Evolutionary conservation across 2,329 filamentous ascomycete species (phyloP).

Genomic region (Akanthomyces muscarius): DNA sequence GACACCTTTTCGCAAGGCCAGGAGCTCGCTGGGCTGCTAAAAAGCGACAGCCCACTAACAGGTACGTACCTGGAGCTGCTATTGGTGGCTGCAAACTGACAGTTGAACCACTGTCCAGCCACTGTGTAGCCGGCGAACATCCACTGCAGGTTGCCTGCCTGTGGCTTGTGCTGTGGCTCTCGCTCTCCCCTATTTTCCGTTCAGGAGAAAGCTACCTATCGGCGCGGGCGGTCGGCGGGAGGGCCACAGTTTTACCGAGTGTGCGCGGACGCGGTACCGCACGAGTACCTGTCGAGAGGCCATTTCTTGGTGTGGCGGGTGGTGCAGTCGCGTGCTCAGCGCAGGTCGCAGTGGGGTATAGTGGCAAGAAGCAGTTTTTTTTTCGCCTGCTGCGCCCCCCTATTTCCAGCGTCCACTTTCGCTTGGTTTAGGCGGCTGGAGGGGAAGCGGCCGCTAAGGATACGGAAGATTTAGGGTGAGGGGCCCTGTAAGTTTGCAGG

Average conservation of each 20-base stretch:
- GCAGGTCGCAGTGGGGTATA: conserved; percentile 2
- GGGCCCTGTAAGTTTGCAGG: background rate
- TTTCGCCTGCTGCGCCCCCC: background rate
- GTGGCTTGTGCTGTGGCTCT: conserved; percentile 7
- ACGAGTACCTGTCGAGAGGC: background rate
- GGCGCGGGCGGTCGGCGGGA: background rate
- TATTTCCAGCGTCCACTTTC: conserved; percentile 11
- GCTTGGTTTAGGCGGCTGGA: background rate
- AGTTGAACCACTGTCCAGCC: background rate
- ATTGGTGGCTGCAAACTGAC: background rate
- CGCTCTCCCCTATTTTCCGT: background rate
- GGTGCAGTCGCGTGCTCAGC: conserved; percentile 14
- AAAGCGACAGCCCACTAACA: background rate
- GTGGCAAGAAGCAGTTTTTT: conserved; percentile 4
- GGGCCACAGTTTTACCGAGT: conserved; percentile 5
- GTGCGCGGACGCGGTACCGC: background rate
- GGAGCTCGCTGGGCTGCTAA: background rate
- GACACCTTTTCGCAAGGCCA: conserved; percentile 21
- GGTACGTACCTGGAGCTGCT: background rate
- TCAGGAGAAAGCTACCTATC: background rate
- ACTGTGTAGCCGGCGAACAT: too few relatives aligned
- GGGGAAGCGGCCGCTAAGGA: background rate
- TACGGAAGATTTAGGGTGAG: background rate
- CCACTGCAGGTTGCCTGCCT: background rate
- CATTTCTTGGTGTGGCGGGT: background rate